These are phyloP conservation scores for Paraleonurus japonicus DNA, from an alignment of 257 asterid genomes.

Conservation along the genomic window DNA sequence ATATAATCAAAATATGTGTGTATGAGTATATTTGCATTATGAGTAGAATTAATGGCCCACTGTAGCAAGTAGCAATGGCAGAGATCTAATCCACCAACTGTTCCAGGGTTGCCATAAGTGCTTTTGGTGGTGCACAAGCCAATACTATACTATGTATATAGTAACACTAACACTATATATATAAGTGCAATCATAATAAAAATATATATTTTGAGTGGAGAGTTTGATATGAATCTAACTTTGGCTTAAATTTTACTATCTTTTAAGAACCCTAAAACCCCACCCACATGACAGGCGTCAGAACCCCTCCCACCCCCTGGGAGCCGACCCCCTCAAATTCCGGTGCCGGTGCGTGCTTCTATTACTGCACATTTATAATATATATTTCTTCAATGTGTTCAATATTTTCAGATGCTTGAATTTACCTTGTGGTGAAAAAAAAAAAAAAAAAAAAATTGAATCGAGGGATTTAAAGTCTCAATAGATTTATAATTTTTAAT, in stretches of 20 bases:
- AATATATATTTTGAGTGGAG: constrained; percentile 42
- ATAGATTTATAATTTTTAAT: too few species aligned
- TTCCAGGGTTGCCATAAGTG: constrained; percentile 57
- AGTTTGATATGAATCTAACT: constrained; percentile 32
- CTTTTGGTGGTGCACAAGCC: constrained; percentile 43
- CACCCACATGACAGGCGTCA: constrained; percentile 88
- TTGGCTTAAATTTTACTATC: constrained; percentile 45
- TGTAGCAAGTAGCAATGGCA: constrained; percentile 44
- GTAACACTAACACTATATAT: not conserved
- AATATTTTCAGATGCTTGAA: too few species aligned
- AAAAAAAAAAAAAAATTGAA: too few species aligned
- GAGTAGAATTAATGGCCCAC: constrained; percentile 46
- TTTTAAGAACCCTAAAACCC: constrained; percentile 51
- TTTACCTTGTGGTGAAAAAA: too few species aligned
- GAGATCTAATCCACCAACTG: constrained; percentile 73
- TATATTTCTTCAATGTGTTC: not conserved
- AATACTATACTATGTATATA: not conserved
- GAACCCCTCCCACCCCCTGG: constrained; percentile 33
- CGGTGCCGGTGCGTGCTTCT: constrained; percentile 34
- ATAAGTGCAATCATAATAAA: constrained; percentile 2
- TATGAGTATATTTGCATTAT: not conserved
- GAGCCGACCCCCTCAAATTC: constrained; percentile 20
- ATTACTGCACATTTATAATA: not conserved
- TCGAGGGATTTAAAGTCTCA: too few species aligned
- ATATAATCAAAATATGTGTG: too few species aligned